phyloP scores from a whole-genome alignment of 805 yeast genomes.

The Saccharomycopsis vini region DNA sequence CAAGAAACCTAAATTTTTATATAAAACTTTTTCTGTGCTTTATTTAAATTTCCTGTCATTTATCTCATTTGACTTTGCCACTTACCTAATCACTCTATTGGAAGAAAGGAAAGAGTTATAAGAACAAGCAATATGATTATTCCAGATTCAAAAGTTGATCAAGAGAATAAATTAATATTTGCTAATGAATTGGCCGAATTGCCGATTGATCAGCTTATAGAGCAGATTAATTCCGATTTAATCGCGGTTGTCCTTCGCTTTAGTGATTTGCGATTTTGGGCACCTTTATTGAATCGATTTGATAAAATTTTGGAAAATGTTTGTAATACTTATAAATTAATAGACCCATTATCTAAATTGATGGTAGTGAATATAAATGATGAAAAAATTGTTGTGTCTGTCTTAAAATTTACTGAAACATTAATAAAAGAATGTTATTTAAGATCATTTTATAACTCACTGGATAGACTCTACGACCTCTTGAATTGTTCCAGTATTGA shows the following conservation, averaged over 20 bases:
- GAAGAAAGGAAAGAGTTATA: too few species aligned
- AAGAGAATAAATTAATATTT: conserved; percentile 18
- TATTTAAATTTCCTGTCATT: too few species aligned
- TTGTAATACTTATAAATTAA: conserved; percentile 42
- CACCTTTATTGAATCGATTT: conserved; percentile 63
- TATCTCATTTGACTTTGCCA: not conserved
- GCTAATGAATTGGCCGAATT: conserved; percentile 33
- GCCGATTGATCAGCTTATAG: conserved; percentile 33
- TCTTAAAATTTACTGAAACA: conserved; percentile 52
- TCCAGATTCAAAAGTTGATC: not conserved
- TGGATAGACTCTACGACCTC: conserved; percentile 9
- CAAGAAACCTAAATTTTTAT: too few species aligned
- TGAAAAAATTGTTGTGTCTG: conserved; percentile 36
- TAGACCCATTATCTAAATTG: conserved; percentile 30
- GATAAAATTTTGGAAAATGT: conserved; percentile 54
- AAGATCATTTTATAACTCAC: conserved; percentile 22
- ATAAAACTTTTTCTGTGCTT: too few species aligned
- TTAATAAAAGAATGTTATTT: conserved; percentile 57
- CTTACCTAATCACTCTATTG: not conserved
- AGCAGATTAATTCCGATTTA: conserved; percentile 28
- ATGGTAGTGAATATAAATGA: conserved; percentile 38
- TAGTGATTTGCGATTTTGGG: conserved; percentile 57
- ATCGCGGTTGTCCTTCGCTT: conserved; percentile 9
- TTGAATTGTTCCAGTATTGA: conserved; percentile 2
- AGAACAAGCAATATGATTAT: too few species aligned